Base-by-base conservation (phyloP, 2,329 filamentous ascomycete genomes). In the Nothomitra cinnamomea region DNA sequence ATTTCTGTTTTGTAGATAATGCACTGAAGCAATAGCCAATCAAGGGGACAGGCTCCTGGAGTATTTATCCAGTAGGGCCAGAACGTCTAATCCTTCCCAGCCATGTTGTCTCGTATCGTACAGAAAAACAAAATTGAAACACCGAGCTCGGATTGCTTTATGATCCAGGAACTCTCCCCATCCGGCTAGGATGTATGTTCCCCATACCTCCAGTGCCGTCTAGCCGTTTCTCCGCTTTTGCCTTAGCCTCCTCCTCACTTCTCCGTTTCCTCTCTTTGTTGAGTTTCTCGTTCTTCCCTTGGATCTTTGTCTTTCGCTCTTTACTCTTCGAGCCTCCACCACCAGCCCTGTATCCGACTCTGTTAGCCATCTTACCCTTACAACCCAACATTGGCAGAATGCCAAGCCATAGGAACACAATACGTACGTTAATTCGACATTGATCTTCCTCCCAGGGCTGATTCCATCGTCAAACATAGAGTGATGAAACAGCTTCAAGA, bases 401-500 rank as follows among this genome's bases (percentile, higher is more conserved):
- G 32, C 17, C 19, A 36, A 5, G 47, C 28, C 17, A 4, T 4
- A 25, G 35, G 53, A 38, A 40, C 47, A 43, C 15, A 35, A 41
- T 38, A 76, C 81, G 68, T 68, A 87, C 77, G 88, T 95, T 59
- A 96, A 70, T 70, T 95, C 90, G 24, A 95, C 85, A 64, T 95
- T 95, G 62, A 96, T 94, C 68, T 82, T 85, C 61, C 90, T 75
- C 52, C 80, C 70, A 15, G 71, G 65, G 42, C 69, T 72, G 15
- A 68, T 57, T 58, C 72, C 71, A 53, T 76, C 74, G 56, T 79
- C 71, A 64, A 95, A 94, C 58, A 76, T 75, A 56, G 80, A 84
- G 70, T 95, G 89, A 69, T 96, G 89, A 69, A 90, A 90, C 58
- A 87, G 80, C 67, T 89, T 86, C 56, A 96, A 74, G 64, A 87